phyloP scores from a whole-genome alignment of 164 flowering plant genomes.

The Stephania yunnanensis region DNA sequence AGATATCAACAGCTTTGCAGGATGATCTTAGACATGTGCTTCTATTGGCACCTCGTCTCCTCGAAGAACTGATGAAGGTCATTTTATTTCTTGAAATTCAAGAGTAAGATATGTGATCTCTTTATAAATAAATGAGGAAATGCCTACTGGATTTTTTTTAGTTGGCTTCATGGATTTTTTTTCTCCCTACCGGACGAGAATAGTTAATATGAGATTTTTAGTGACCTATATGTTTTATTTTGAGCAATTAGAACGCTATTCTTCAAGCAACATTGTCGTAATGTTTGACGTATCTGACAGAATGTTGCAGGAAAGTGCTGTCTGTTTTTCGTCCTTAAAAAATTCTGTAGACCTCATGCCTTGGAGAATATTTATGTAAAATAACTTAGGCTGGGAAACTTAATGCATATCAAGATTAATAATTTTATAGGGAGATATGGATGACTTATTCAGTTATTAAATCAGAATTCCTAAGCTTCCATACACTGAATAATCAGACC shows the following conservation, averaged over 20 bases:
- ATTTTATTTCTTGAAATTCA: background rate
- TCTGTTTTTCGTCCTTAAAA: background rate
- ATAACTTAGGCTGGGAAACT: background rate
- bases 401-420: background rate
- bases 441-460: background rate
- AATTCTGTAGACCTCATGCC: background rate
- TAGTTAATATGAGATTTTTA: background rate
- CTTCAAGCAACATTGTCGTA: too few relatives aligned
- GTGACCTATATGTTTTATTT: too few relatives aligned
- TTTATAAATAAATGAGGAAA: background rate
- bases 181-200: background rate
- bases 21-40: conserved; percentile 71
- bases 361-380: background rate
- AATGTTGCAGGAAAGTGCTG: background rate
- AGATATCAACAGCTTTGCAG: conserved; percentile 51
- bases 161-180: background rate
- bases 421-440: background rate
- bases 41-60: conserved; percentile 91
- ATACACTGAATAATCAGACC: too few relatives aligned
- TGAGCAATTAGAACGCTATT: too few relatives aligned
- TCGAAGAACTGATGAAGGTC: conserved; percentile 96
- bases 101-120: background rate
- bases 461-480: too few relatives aligned
- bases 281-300: background rate
- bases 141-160: background rate